Evolutionary conservation across 768 basidiomycete genomes (phyloP).

Genomic region (Auricularia heimuer): DNA sequence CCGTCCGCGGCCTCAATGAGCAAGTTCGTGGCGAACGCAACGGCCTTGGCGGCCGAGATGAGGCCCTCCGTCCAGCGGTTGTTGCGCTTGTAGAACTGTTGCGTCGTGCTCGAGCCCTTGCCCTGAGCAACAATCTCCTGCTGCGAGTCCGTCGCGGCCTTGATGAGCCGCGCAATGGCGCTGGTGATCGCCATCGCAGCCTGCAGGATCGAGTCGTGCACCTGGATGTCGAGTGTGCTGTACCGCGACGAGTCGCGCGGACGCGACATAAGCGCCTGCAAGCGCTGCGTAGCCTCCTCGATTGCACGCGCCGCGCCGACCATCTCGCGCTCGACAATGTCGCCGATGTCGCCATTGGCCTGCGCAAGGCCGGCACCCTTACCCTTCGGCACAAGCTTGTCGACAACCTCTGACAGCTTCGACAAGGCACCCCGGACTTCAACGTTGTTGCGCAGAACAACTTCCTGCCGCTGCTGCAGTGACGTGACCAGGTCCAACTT

Average conservation of each 20-base stretch:
- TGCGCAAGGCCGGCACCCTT: slow-evolving; percentile 59
- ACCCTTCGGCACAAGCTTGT: slow-evolving; percentile 77
- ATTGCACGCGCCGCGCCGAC: slow-evolving; percentile 84
- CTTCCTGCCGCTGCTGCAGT: slow-evolving; percentile 60
- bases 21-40: slow-evolving; percentile 90
- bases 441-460: slow-evolving; percentile 82
- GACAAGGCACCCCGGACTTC: slow-evolving; percentile 74
- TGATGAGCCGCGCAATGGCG: slow-evolving; percentile 89
- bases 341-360: slow-evolving; percentile 87
- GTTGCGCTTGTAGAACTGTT: slow-evolving; percentile 99
- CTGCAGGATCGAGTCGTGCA: slow-evolving; percentile 93
- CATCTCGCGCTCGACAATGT: slow-evolving; percentile 97
- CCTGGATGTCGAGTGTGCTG: slow-evolving; percentile 87
- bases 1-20: slow-evolving; percentile 98
- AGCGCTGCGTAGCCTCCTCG: slow-evolving; percentile 79
- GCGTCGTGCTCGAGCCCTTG: slow-evolving; percentile 79
- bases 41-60: slow-evolving; percentile 94
- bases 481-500: slow-evolving; percentile 76
- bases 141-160: slow-evolving; percentile 95
- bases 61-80: slow-evolving; percentile 99
- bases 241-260: slow-evolving; percentile 81
- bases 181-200: slow-evolving; percentile 92
- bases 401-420: slow-evolving; percentile 81
- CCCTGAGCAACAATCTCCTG: slow-evolving; percentile 97
- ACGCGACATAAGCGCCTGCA: slow-evolving; percentile 85